Conservation (phyloP, 2,329 filamentous ascomycete genomes). For the Claviceps sp. region DNA sequence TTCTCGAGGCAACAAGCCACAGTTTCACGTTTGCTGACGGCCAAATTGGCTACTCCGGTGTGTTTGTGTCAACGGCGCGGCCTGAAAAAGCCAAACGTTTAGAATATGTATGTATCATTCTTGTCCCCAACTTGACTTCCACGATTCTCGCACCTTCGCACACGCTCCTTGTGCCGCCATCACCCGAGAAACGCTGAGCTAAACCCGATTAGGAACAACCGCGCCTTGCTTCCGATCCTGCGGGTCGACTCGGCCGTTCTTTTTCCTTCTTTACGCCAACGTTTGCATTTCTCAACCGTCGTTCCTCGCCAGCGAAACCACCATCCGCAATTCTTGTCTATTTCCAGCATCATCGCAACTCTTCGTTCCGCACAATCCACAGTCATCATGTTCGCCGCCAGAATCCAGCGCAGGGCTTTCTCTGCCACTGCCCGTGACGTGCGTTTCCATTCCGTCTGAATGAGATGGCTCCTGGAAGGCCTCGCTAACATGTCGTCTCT, state of each 20-base stretch:
- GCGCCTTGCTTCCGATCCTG: not conserved
- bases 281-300: constrained; percentile 8
- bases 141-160: not conserved
- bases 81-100: too few species aligned
- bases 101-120: too few species aligned
- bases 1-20: too few species aligned
- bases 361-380: constrained; percentile 10
- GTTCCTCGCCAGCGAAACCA: constrained; percentile 10
- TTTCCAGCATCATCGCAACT: constrained; percentile 9
- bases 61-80: too few species aligned
- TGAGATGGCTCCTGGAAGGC: too few species aligned
- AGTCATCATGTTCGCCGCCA: constrained; percentile 57
- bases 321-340: constrained; percentile 3
- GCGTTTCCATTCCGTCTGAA: constrained; percentile 19
- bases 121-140: too few species aligned
- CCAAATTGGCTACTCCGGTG: too few species aligned
- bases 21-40: too few species aligned
- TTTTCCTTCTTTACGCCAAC: not conserved
- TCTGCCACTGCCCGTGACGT: constrained; percentile 69
- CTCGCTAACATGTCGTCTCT: constrained; percentile 4
- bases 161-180: not conserved
- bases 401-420: constrained; percentile 65
- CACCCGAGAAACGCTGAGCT: constrained; percentile 9
- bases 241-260: constrained; percentile 4
- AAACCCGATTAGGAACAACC: constrained; percentile 9